Conservation (phyloP, 202 grass and related monocot genomes). For the Bolboschoenoplectus hybrid region DNA sequence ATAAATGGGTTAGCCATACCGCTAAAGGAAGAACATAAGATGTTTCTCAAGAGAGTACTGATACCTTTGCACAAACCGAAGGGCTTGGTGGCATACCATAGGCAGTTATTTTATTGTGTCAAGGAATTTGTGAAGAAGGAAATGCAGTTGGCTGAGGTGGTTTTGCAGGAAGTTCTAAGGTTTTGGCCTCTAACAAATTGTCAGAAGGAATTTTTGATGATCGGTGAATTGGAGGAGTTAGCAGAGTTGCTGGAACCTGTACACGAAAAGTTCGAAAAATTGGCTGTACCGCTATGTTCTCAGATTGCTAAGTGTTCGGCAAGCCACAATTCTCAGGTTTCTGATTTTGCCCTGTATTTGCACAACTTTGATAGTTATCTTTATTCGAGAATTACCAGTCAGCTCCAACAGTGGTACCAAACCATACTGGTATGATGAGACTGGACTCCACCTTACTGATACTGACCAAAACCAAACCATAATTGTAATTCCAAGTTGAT, state of each 20-base stretch:
- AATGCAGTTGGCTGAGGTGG: constrained; percentile 40
- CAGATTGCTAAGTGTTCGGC: constrained; percentile 62
- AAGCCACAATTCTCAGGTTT: constrained; percentile 81
- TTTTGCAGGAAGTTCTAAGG: constrained; percentile 53
- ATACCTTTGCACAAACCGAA: constrained; percentile 73
- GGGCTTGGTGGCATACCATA: constrained; percentile 60
- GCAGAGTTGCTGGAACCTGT: constrained; percentile 36
- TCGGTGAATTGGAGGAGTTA: constrained; percentile 83
- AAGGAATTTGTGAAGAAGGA: constrained; percentile 77
- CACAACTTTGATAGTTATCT: background rate
- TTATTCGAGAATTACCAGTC: background rate
- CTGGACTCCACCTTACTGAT: constrained; percentile 7
- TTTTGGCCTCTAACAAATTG: constrained; percentile 74
- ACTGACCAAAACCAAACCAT: constrained; percentile 7
- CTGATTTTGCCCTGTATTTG: constrained; percentile 15
- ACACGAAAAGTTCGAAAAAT: constrained; percentile 45
- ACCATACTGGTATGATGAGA: background rate
- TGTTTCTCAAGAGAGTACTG: constrained; percentile 68
- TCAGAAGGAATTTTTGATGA: constrained; percentile 89
- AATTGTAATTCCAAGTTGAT: background rate
- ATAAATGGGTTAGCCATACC: constrained; percentile 82
- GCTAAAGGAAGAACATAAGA: constrained; percentile 77
- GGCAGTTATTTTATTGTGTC: constrained; percentile 80
- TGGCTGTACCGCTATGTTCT: constrained; percentile 64
- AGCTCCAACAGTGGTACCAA: background rate